Base-by-base conservation (phyloP, 2,329 filamentous ascomycete species). In the Talaromyces sp. region DNA sequence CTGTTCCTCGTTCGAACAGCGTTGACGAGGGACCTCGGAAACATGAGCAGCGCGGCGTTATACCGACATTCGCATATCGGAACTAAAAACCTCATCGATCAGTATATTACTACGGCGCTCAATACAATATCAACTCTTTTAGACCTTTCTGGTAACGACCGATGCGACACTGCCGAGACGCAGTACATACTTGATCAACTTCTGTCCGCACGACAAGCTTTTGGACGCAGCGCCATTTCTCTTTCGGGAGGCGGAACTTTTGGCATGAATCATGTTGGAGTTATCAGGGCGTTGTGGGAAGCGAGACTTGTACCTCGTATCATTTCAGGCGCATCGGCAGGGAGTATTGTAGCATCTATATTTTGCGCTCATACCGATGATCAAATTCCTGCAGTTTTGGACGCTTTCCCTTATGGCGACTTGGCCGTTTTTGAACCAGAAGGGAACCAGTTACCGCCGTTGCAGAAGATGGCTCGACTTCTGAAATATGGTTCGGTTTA, bases 261-360 rank as follows among this genome's bases (percentile, higher is more conserved):
- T 76, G 92, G 92, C 44, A 96, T 96, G 90, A 90, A 90, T 64
- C 92, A 96, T 73, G 89, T 96, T 61, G 92, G 92, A 1, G 92
- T 96, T 2, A 79, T 96, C 61, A 96, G 96, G 74, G 84, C 88
- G 3, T 81, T 96, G 2, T 92, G 88, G 73, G 87, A 95, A 70
- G 83, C 85, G 3, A 84, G 85, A 7, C 81, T 96, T 12, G 81
- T 96, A 2, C 92, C 92, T 2, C 87, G 91, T 54, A 93, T 96
- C 72, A 91, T 96, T 58, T 96, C 91, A 0, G 92, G 92, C 2
- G 89, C 92, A 5, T 96, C 92, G 31, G 92, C 92, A 1, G 92
- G 92, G 18, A 93, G 91, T 68, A 96, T 96, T 50, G 90, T 96
- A 14, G 91, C 88, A 65, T 86, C 91, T 0, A 88, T 96, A 1